These are phyloP conservation scores for Inonotus obliquus DNA, from an alignment of 1,284 basidiomycete species.

Conservation along the genomic window DNA sequence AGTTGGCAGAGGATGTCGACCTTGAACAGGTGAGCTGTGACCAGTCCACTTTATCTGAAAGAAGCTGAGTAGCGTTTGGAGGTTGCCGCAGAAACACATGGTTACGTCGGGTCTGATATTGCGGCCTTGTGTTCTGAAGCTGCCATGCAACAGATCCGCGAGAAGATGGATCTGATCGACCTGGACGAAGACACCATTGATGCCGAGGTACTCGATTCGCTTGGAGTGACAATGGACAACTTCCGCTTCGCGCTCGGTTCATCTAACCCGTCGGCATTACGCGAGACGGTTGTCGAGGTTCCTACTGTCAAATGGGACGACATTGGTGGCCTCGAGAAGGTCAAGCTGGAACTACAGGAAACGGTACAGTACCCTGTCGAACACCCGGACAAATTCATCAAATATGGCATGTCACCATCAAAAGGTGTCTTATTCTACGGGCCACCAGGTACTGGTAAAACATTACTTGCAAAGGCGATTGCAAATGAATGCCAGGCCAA, in stretches of 20 bases:
- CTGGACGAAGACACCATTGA: constrained; percentile 94
- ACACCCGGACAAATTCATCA: constrained; percentile 99
- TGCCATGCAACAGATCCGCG: constrained; percentile 97
- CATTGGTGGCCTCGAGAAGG: constrained; percentile 98
- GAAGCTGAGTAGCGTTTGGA: constrained; percentile 28
- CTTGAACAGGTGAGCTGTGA: constrained; percentile 75
- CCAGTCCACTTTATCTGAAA: background rate
- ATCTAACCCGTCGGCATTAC: constrained; percentile 94
- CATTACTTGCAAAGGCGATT: constrained; percentile 92
- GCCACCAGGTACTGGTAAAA: constrained; percentile 96
- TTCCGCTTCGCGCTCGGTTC: constrained; percentile 95
- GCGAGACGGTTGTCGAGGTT: constrained; percentile 95
- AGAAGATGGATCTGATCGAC: constrained; percentile 97
- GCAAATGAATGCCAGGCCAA: constrained; percentile 99
- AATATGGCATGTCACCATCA: constrained; percentile 99
- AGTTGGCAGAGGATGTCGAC: constrained; percentile 96
- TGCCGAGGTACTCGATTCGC: constrained; percentile 92
- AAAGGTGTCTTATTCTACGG: constrained; percentile 99
- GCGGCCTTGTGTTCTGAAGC: constrained; percentile 96
- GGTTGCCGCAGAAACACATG: constrained; percentile 98
- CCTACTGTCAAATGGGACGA: constrained; percentile 98
- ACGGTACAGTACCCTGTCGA: constrained; percentile 99
- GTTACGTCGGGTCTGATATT: constrained; percentile 97
- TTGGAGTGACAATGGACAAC: constrained; percentile 98
- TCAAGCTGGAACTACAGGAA: constrained; percentile 99